Evolutionary conservation across 805 yeast species (phyloP), one percentile per base, ranked within the genome.

Genomic region (Myxozyma nipponensis): DNA sequence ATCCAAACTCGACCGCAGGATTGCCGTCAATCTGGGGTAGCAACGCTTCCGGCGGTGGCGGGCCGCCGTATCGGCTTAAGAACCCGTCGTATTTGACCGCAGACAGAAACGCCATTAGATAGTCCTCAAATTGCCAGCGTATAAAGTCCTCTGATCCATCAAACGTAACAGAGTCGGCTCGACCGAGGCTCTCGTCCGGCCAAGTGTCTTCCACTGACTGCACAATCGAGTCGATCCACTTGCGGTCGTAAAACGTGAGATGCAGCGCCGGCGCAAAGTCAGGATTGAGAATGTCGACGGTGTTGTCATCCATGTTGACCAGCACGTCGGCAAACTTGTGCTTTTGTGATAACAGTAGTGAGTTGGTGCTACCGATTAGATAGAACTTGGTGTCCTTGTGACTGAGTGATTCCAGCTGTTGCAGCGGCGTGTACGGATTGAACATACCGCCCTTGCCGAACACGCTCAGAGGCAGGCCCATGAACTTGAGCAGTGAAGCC

Each of bases 341-440:
- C 50, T 79, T 79, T 55, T 82, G 87, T 61, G 82, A 83, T 41
- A 85, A 69, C 38, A 93, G 72, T 36, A 93, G 71, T 37, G 90
- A 81, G 68, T 93, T 93, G 3, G 97, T 89, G 38, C 95, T 83
- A 0, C 98, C 98, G 43, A 87, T 77, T 63, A 86, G 70, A 58
- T 80, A 93, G 63, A 81, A 81, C 32, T 75, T 70, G 0, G 90
- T 77, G 44, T 75, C 77, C 1, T 72, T 70, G 19, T 77, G 74
- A 28, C 72, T 73, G 46, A 93, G 72, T 59, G 85, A 89, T 46
- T 84, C 85, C 49, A 91, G 71, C 63, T 91, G 98, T 66, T 91
- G 98, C 48, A 93, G 71, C 0, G 98, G 95, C n/a, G 90, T 75
- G 68, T 91, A 93, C 1, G 98, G 98, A 59, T 84, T 83, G 74